Percentiles rank a stretch among this genome's conserved stretches.
Conservation (phyloP, 83 land plant genomes). For the Thuja plicata region DNA sequence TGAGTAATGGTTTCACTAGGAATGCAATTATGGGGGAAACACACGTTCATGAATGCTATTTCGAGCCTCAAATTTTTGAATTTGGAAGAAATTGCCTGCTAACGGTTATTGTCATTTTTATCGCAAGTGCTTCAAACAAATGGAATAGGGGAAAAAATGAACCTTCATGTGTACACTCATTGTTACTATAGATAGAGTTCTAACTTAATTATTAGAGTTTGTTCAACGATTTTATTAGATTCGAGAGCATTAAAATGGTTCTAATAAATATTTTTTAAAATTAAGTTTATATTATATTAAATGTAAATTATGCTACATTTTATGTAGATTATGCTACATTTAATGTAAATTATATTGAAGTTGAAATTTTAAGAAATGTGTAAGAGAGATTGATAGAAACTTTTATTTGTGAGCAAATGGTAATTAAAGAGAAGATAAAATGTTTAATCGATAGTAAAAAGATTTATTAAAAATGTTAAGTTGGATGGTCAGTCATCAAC, state of each 20-base stretch:
- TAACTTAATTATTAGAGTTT: conserved; percentile 28
- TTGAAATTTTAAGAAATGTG: conserved; percentile 14
- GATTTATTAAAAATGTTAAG: conserved; percentile 8
- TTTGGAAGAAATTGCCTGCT: too few species aligned
- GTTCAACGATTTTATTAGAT: conserved; percentile 24
- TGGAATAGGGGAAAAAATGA: too few species aligned
- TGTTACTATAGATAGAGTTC: conserved; percentile 13
- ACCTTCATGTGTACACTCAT: too few species aligned
- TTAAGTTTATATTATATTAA: conserved; percentile 7
- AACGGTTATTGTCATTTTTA: too few species aligned
- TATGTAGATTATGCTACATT: conserved; percentile 6
- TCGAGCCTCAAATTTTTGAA: too few species aligned
- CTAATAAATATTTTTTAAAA: background rate
- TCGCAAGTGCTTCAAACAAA: too few species aligned
- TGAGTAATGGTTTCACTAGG: too few species aligned
- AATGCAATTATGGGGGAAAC: too few species aligned
- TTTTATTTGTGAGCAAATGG: conserved; percentile 11
- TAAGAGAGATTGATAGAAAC: conserved; percentile 20
- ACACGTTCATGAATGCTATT: too few species aligned
- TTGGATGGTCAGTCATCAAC: conserved; percentile 22
- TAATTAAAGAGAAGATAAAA: conserved; percentile 26
- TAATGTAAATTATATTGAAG: conserved; percentile 8
- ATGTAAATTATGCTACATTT: background rate
- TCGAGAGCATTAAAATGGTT: background rate
- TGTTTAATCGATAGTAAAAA: conserved; percentile 24